phyloP scores from a whole-genome alignment of 768 basidiomycete genomes.

The Mycena vitilis region DNA sequence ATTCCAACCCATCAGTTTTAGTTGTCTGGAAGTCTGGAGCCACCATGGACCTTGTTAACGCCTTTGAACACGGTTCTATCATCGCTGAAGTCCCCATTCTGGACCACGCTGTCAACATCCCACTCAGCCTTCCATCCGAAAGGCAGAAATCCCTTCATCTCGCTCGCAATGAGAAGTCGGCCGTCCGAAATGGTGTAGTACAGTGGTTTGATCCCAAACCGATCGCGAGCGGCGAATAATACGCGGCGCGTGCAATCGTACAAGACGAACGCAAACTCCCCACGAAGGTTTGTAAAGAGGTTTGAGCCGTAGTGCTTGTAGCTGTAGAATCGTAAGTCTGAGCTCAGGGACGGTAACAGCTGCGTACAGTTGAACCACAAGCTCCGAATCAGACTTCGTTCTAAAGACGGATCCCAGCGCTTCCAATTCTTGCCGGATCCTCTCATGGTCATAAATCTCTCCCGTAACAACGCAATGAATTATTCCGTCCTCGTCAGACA shows the following conservation, averaged over 20 bases:
- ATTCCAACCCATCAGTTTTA: not conserved
- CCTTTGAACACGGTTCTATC: constrained; percentile 31
- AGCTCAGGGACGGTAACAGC: too few species aligned
- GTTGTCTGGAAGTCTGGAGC: not conserved
- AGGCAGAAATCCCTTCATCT: constrained; percentile 30
- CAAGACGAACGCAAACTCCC: constrained; percentile 36
- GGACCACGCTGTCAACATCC: constrained; percentile 31
- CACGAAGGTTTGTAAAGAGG: constrained; percentile 19
- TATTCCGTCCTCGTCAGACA: constrained; percentile 18
- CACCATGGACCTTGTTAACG: constrained; percentile 19
- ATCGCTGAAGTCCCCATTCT: constrained; percentile 24
- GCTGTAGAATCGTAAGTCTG: too few species aligned
- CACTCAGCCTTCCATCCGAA: constrained; percentile 33
- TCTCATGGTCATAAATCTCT: constrained; percentile 32
- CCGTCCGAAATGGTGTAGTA: constrained; percentile 26
- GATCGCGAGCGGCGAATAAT: constrained; percentile 33
- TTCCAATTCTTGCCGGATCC: constrained; percentile 32
- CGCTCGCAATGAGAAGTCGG: constrained; percentile 29
- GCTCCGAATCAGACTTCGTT: constrained; percentile 30
- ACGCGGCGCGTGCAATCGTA: constrained; percentile 19
- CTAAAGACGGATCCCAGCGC: constrained; percentile 27
- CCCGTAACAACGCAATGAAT: constrained; percentile 32
- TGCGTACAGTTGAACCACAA: constrained; percentile 30
- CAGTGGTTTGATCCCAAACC: constrained; percentile 35
- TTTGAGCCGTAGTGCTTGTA: constrained; percentile 25